Base-by-base conservation (phyloP, 257 asterid species). In the Fraxinus cuspidata region DNA sequence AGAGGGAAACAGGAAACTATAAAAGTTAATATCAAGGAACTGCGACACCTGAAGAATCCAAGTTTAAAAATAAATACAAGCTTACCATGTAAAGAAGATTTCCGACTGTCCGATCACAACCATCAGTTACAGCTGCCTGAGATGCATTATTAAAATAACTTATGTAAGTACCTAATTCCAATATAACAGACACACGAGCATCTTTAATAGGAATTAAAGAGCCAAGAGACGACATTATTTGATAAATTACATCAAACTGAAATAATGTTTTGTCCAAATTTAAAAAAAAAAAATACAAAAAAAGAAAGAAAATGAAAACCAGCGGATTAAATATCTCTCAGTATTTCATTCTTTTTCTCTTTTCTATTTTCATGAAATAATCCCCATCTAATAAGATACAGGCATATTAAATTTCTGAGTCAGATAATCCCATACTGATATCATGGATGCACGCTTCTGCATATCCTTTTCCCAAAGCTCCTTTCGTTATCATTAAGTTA, bases 51-150 rank as follows among this genome's bases (percentile, higher is more conserved):
- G 74, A 28, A 70, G 72, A 35, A 38, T 40, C 51, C 40, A n/a
- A 56, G 8, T 60, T 73, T 34, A 34, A 42, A 75, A 38, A 77
- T 13, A 69, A 60, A 27, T 11, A 74, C 5, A 70, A 82, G 77
- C 88, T 85, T 84, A 94, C 99, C 27, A 91, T 89, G 86, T 94
- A 94, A 64, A 94, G 82, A 51, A 91, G 87, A 88, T 94, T 94
- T 63, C 99, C 99, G 72, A 88, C 90, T 18, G 88, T 67, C 53
- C 96, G 90, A 65, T 94, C 97, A 79, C 99, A 94, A 5, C 99
- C 97, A 74, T 86, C 88, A 23, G 90, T 78, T 51, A 90, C 92
- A 75, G 74, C 88, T 40, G 97, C 99, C 98, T 93, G 94, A 82
- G 85, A 82, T 32, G 72, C 71, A 75, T 65, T 23, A 77, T 21